Evolutionary conservation across 2,329 filamentous ascomycete species (phyloP).

Genomic region (Arthrobotrys sphaeroides): DNA sequence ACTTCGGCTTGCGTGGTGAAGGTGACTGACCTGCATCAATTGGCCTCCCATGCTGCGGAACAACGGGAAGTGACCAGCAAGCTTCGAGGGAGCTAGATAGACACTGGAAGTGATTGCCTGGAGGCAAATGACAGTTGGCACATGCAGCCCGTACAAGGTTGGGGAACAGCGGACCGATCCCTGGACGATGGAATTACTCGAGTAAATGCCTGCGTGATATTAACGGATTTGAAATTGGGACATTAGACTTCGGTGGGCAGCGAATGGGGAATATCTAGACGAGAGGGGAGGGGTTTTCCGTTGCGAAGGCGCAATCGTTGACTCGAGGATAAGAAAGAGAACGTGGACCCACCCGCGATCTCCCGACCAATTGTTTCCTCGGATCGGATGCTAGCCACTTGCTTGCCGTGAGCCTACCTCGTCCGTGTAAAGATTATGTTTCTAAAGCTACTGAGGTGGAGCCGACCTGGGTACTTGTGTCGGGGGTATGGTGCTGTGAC

Average conservation of each 20-base stretch:
- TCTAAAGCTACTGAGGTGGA: not conserved
- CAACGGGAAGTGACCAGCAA: conserved; percentile 26
- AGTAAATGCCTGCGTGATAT: conserved; percentile 43
- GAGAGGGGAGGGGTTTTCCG: conserved; percentile 34
- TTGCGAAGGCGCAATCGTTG: conserved; percentile 25
- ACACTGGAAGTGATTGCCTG: conserved; percentile 10
- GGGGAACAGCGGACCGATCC: conserved; percentile 50
- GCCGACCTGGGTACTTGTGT: not conserved
- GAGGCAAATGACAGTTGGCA: conserved; percentile 49
- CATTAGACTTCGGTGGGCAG: conserved; percentile 13
- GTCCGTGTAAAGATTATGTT: not conserved
- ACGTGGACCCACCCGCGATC: conserved; percentile 37
- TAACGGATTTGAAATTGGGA: conserved; percentile 43
- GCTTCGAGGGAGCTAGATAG: conserved; percentile 18
- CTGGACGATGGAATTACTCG: conserved; percentile 11
- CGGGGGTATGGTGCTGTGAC: not conserved
- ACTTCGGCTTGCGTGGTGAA: conserved; percentile 23
- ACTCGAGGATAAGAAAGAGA: conserved; percentile 19
- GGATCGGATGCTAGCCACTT: conserved; percentile 26
- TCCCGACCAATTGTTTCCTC: conserved; percentile 35
- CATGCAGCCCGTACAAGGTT: conserved; percentile 43
- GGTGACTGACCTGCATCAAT: conserved; percentile 28
- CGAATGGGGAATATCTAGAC: conserved; percentile 50
- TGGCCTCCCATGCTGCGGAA: conserved; percentile 38
- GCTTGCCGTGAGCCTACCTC: conserved; percentile 26